A percentile compares a stretch with the other conserved stretches of the same genome.
These are phyloP conservation scores for Pythium rishiriense DNA, from an alignment of 352 stramenopile species.

Conservation along the genomic window DNA sequence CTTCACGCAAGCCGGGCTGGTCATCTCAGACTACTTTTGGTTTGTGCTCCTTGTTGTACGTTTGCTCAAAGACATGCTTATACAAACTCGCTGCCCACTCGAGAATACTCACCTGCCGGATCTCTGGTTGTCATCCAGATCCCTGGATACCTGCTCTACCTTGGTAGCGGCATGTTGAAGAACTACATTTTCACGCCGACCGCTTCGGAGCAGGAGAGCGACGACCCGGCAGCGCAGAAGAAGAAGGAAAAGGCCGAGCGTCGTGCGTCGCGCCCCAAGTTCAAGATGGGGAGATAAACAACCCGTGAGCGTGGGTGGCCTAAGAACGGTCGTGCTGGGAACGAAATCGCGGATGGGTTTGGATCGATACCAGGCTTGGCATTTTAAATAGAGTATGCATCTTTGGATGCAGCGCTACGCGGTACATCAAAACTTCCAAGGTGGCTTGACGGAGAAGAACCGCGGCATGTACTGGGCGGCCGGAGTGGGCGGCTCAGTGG, in stretches of 20 bases:
- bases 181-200: conserved; percentile 85
- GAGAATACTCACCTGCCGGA: neutral
- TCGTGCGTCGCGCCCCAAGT: conserved; percentile 25
- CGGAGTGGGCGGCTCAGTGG: neutral
- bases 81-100: neutral
- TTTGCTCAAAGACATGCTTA: neutral
- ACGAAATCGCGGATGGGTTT: too few species aligned
- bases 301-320: too few species aligned
- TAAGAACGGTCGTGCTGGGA: too few species aligned
- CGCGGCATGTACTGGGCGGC: conserved; percentile 9
- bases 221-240: conserved; percentile 59
- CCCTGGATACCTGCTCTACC: conserved; percentile 81
- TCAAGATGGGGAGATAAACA: conserved; percentile 22
- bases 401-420: neutral
- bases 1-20: conserved; percentile 69
- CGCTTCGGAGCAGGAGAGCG: conserved; percentile 39
- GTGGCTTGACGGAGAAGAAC: conserved; percentile 21
- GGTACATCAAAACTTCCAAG: conserved; percentile 25
- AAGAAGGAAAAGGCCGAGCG: conserved; percentile 80
- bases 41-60: conserved; percentile 71
- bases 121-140: conserved; percentile 35
- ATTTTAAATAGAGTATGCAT: conserved; percentile 13
- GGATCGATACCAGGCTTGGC: too few species aligned
- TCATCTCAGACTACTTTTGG: conserved; percentile 89
- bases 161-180: conserved; percentile 66